phyloP scores from a whole-genome alignment of 2,329 filamentous ascomycete genomes.

The Falciphora oryzae region DNA sequence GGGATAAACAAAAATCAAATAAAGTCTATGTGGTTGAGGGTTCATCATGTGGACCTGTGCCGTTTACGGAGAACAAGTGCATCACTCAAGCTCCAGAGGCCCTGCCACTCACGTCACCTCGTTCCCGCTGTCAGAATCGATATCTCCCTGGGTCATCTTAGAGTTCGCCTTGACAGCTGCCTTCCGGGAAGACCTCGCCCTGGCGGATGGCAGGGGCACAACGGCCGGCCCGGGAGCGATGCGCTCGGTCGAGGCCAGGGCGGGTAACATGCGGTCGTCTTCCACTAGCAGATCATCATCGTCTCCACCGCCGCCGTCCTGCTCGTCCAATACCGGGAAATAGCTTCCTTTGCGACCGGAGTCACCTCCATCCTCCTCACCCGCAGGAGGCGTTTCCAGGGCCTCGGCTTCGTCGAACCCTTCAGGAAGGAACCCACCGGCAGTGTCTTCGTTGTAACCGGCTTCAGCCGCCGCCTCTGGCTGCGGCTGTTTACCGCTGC shows the following conservation, averaged over 20 bases:
- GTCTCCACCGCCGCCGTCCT: constrained; percentile 33
- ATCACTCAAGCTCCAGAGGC: no score
- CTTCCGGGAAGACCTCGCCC: constrained; percentile 1
- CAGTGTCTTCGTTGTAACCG: constrained; percentile 34
- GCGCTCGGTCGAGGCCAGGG: background rate
- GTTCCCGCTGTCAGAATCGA: background rate
- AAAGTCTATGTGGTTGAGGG: no score
- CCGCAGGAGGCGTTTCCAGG: constrained; percentile 10
- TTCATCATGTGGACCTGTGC: no score
- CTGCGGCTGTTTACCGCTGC: constrained; percentile 9
- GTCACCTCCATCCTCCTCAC: constrained; percentile 21
- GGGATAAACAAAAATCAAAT: no score
- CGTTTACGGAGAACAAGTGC: no score
- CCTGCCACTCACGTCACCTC: no score
- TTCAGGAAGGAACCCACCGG: constrained; percentile 56
- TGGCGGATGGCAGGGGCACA: background rate
- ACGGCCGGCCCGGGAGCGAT: background rate
- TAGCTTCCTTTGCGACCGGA: constrained; percentile 36
- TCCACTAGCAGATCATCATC: constrained; percentile 26
- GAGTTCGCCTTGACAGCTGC: constrained; percentile 3
- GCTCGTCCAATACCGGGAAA: constrained; percentile 39
- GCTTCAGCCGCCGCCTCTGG: constrained; percentile 15
- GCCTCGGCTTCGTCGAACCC: constrained; percentile 44
- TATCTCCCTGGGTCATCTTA: background rate
- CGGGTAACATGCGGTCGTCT: constrained; percentile 20